Evolutionary conservation across 1,139 yeast genomes (phyloP).

Genomic region (Yamadazyma conglobata): DNA sequence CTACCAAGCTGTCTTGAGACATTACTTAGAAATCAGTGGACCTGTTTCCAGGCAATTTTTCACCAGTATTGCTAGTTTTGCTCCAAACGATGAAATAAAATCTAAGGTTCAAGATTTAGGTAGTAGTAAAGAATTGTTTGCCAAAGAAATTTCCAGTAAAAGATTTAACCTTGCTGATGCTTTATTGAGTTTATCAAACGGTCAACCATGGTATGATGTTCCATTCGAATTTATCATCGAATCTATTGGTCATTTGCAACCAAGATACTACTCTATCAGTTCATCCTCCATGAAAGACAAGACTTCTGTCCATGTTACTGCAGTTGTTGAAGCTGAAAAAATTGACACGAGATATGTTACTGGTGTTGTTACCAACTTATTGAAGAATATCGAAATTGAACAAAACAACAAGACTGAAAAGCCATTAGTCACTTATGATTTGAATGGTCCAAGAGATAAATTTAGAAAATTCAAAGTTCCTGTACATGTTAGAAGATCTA

Average conservation of each 20-base stretch:
- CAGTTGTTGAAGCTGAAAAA: slow-evolving; percentile 79
- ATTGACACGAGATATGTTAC: slow-evolving; percentile 46
- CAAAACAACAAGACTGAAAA: slow-evolving; percentile 48
- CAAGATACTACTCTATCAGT: slow-evolving; percentile 95
- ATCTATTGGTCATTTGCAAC: slow-evolving; percentile 75
- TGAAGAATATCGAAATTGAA: slow-evolving; percentile 66
- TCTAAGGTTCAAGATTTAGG: slow-evolving; percentile 53
- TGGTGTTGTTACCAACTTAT: slow-evolving; percentile 90
- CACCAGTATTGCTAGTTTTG: slow-evolving; percentile 74
- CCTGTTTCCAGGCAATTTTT: slow-evolving; percentile 89
- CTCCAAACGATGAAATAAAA: slow-evolving; percentile 66
- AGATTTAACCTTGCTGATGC: slow-evolving; percentile 77
- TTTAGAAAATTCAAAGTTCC: slow-evolving; percentile 65
- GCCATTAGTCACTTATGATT: slow-evolving; percentile 59
- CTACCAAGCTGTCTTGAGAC: slow-evolving; percentile 79
- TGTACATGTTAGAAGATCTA: slow-evolving; percentile 89
- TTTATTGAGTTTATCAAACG: slow-evolving; percentile 57
- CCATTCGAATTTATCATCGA: slow-evolving; percentile 87
- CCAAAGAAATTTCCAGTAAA: slow-evolving; percentile 55
- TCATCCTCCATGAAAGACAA: slow-evolving; percentile 83
- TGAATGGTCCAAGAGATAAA: slow-evolving; percentile 75
- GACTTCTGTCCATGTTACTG: slow-evolving; percentile 74
- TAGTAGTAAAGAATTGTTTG: slow-evolving; percentile 66
- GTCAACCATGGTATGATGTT: slow-evolving; percentile 64
- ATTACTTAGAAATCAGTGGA: slow-evolving; percentile 89